These are phyloP conservation scores for Capsicum pubescens DNA, from an alignment of 257 asterid species.

Conservation along the genomic window DNA sequence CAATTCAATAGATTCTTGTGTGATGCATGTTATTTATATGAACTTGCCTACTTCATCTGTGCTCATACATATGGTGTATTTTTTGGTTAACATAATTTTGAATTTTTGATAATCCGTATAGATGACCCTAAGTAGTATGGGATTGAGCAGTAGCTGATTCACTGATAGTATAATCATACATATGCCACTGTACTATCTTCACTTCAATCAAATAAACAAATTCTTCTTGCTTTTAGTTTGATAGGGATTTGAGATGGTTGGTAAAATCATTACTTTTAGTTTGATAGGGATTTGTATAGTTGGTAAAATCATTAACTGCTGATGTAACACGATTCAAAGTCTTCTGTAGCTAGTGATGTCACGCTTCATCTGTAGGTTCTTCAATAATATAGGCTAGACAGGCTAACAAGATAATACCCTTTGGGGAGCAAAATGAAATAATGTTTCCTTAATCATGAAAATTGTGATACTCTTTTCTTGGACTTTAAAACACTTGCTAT, in stretches of 20 bases:
- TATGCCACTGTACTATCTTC: too few relatives aligned
- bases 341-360: constrained; percentile 21
- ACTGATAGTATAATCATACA: too few relatives aligned
- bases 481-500: constrained; percentile 15
- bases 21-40: not conserved
- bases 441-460: not conserved
- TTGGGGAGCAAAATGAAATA: not conserved
- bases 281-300: constrained; percentile 3
- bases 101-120: not conserved
- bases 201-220: too few relatives aligned
- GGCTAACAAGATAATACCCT: constrained; percentile 5
- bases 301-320: not conserved
- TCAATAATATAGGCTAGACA: not conserved
- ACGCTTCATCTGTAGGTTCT: not conserved
- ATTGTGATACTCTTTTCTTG: not conserved
- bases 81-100: not conserved
- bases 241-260: too few relatives aligned
- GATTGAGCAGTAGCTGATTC: not conserved
- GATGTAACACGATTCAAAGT: not conserved
- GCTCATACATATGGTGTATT: not conserved
- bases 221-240: too few relatives aligned
- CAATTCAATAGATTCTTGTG: not conserved
- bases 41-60: not conserved
- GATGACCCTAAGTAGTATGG: constrained; percentile 8
- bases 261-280: too few relatives aligned